Evolutionary conservation across 306 rosid genomes (phyloP).

Genomic region (Lotus japonicus): DNA sequence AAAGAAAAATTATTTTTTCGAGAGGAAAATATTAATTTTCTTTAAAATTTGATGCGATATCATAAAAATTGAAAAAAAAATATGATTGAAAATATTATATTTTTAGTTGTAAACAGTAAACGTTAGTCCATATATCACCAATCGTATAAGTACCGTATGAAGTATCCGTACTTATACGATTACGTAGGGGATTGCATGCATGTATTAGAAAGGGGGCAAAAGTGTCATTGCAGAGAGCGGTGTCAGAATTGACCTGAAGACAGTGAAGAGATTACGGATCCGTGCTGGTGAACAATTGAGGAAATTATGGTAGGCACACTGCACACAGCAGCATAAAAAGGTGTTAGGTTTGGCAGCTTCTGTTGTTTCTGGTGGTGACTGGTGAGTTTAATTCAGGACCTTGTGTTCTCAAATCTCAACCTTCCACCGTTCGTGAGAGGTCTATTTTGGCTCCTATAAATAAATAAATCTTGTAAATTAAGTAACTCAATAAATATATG

Average conservation of each 20-base stretch:
- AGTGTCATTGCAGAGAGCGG: neutral
- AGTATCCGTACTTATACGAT: neutral
- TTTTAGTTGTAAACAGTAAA: too few species aligned
- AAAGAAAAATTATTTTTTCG: too few species aligned
- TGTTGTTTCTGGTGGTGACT: neutral
- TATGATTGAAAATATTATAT: too few species aligned
- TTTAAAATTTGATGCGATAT: too few species aligned
- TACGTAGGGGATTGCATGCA: neutral
- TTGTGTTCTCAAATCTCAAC: neutral
- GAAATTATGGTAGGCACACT: neutral
- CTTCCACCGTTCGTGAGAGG: neutral
- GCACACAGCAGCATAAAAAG: too few species aligned
- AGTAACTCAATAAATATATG: too few species aligned
- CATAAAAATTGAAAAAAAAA: too few species aligned
- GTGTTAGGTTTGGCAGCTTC: conserved; percentile 12
- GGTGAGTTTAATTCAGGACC: neutral
- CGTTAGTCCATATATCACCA: too few species aligned
- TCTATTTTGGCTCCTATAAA: neutral
- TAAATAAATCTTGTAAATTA: neutral
- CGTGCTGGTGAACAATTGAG: conserved; percentile 11
- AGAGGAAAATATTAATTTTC: too few species aligned
- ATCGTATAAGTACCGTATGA: too few species aligned
- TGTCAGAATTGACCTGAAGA: neutral
- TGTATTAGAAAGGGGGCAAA: neutral
- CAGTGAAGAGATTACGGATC: conserved; percentile 21